Evolutionary conservation across 169 alveolate genomes (phyloP), one percentile per base, ranked within the genome.

Genomic region (Eimeria falciformis): DNA sequence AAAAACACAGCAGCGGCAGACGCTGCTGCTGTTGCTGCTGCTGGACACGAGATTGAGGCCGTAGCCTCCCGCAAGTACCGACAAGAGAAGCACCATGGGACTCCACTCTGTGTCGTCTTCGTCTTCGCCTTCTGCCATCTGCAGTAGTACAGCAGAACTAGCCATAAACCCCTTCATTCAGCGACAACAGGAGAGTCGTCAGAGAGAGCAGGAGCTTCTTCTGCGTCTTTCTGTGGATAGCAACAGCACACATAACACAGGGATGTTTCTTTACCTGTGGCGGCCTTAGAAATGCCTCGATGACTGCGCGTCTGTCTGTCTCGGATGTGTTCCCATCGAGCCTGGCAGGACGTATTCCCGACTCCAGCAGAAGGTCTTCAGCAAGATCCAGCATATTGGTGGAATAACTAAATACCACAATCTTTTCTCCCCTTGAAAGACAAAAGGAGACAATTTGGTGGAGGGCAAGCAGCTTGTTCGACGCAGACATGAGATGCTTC

Each of bases 1-100:
- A 45, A 81, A 56, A 50, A 81, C 90, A 40, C 90, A 81, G 78
- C 66, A 62, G n/a, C 79, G 79, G 47, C 79, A 68, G 37, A 5
- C 40, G 6, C 79, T 25, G 50, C 79, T 68, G 79, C 79, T 68
- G 79, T 46, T 68, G 79, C 79, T 68, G 71, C 71, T 58, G 40
- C 47, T 11, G 55, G 53, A 17, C 40, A 65, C 68, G 43, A 81
- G 77, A 18, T 62, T 56, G 29, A 81, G 55, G 40, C 90, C 90
- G 77, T 81, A 81, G 90, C 90, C 90, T 11, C 90, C 90, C 1
- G 90, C 90, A 1, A 37, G 55, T 17, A 81, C 77, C 27, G 75
- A 50, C 37, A 81, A 33, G 45, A 81, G 90, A 9, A 81, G 40
- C 33, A 81, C 90, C 78, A 55, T 43, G 33, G 84, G 84, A 40